Base-by-base conservation (phyloP, 208 protist species). In the Trypanosoma grayi region DNA sequence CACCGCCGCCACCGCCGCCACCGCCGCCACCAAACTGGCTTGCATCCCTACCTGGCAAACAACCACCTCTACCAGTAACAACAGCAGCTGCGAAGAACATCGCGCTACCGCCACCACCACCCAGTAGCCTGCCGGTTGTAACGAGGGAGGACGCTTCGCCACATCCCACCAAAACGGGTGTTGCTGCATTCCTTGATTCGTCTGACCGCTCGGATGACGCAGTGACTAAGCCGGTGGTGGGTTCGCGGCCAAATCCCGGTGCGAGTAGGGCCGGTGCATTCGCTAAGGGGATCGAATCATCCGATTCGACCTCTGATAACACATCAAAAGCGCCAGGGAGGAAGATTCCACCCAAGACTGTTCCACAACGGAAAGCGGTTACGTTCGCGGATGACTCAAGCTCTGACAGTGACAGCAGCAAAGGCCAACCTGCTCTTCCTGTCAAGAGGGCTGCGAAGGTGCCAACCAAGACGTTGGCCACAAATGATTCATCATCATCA, bases 121-220 rank as follows among this genome's bases (percentile, higher is more conserved):
- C 28, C 20, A 5, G n/a, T 24, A 24, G 50, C 33, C 33, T 28
- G 7, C 48, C 33, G 22, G n/a, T 27, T 0, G 43, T 2, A 10
- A 51, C 20, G 20, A 25, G 24, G 30, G 14, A 34, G n/a, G 40
- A 24, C 11, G 34, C 9, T 14, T 27, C 20, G 13, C 41, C 28
- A n/a, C 14, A 44, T 22, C 37, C 39, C 0, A 65, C 41, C 4
- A 63, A 55, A 52, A 65, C 4, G 22, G 30, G 18, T 13, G 33
- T 69, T 31, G 52, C 69, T 1, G 48, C 52, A 5, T 50, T 71
- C 24, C 65, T 70, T 25, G 51, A 46, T 44, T 71, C 71, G 4
- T 72, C 71, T 46, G 64, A 66, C 24, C 74, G 64, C 24, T 68
- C 66, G 1, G 37, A 59, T 14, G 60, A 33, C 11, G 8, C 14